These are phyloP conservation scores for Lichtheimia ramosa DNA, from an alignment of 371 early-diverging fungal species.

Conservation along the genomic window DNA sequence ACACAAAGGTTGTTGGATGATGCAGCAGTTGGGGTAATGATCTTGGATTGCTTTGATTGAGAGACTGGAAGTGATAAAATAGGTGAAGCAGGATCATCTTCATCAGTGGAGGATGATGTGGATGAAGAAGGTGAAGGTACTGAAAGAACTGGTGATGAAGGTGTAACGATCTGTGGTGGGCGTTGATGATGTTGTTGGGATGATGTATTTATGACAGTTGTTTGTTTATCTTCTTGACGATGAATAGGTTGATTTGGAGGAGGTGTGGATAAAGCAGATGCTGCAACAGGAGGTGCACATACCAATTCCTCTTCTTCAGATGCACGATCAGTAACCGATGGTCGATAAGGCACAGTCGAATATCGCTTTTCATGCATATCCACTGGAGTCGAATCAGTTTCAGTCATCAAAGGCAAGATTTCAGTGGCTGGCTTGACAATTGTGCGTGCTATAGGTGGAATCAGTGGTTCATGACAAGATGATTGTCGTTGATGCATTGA, in stretches of 20 bases:
- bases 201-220: neutral
- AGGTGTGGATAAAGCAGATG: neutral
- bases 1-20: neutral
- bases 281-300: conserved; percentile 9
- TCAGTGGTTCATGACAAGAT: neutral
- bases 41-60: neutral
- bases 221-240: neutral
- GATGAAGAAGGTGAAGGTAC: neutral
- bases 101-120: neutral
- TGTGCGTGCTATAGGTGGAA: conserved; percentile 24
- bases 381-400: conserved; percentile 15
- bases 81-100: conserved; percentile 4
- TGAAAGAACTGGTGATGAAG: conserved; percentile 20
- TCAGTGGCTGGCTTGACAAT: conserved; percentile 16
- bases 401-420: conserved; percentile 21
- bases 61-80: neutral
- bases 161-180: neutral
- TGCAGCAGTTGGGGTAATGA: neutral
- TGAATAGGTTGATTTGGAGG: neutral
- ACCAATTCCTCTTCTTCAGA: neutral
- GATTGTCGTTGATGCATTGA: no score
- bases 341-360: conserved; percentile 17
- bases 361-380: conserved; percentile 32
- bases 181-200: conserved; percentile 10
- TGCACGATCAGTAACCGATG: neutral